Conservation (phyloP, 108 stramenopile genomes). For the Chaetoceros muelleri region DNA sequence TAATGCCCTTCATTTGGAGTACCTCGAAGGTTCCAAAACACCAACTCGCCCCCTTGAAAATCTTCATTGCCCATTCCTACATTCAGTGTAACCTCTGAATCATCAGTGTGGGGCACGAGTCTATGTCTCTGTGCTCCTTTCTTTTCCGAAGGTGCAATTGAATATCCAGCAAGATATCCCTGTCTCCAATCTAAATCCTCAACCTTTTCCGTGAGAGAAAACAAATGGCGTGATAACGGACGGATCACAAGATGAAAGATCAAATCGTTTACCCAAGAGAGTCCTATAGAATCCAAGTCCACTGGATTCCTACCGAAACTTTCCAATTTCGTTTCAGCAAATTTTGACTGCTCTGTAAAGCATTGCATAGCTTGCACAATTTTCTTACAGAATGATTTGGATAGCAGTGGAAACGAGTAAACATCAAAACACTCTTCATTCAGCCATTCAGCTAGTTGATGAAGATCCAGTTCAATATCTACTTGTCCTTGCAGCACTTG, state of each 20-base stretch:
- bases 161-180: constrained; percentile 68
- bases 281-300: constrained; percentile 54
- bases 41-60: constrained; percentile 50
- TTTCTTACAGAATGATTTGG: constrained; percentile 22
- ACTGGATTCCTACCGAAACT: constrained; percentile 25
- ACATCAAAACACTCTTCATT: constrained; percentile 69
- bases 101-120: constrained; percentile 75
- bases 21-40: constrained; percentile 66
- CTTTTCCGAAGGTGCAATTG: constrained; percentile 25
- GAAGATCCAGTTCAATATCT: constrained; percentile 39
- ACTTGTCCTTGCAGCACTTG: constrained; percentile 39
- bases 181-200: constrained; percentile 71
- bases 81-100: constrained; percentile 76
- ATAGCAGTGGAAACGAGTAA: constrained; percentile 56
- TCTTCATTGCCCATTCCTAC: constrained; percentile 53
- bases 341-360: background rate
- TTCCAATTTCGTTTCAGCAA: background rate
- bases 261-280: constrained; percentile 66
- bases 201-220: constrained; percentile 28
- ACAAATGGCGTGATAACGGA: constrained; percentile 55
- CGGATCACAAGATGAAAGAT: constrained; percentile 53
- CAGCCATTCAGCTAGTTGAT: constrained; percentile 39
- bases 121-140: constrained; percentile 43
- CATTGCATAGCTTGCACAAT: constrained; percentile 6
- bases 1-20: constrained; percentile 36